Base-by-base conservation (phyloP, 805 yeast species). In the Hanseniaspora singularis region DNA sequence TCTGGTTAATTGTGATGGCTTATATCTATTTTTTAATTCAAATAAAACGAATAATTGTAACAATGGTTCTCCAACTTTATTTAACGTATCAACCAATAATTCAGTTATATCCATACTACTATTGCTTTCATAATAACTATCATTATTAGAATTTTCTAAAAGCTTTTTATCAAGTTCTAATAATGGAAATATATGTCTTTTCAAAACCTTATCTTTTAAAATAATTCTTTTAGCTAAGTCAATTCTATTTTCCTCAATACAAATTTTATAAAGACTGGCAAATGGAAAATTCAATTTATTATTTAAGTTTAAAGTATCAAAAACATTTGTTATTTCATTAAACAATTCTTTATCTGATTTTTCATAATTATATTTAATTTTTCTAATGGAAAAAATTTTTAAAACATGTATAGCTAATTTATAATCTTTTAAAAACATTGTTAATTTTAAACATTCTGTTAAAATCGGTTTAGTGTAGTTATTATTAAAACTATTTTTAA, bases 241-340 rank as follows among this genome's bases (percentile, higher is more conserved):
- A 10, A 72, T 59, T 23, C 97, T 68, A 1, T 97, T 97, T 61
- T 89, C 96, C 55, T 80, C 79, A 54, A 72, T 74, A 1, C 95
- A 92, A 15, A 74, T 69, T 8, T 68, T 65, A 0, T 85, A 77
- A 23, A 86, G 73, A 23, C 69, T 66, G 5, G 74, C 72, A 50
- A 75, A 78, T 0, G 87, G 69, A 16, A 79, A 70, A 3, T 70
- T 68, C 9, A 43, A n/a, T 24, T 36, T 37, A 4, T 62, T 57
- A 11, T 64, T 57, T 2, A 58, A 50, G 3, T 54, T 54, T 9
- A 56, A 39, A 4, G 50, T 52, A 10, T 37, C 43, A 41, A 48
- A 41, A 47, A 73, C 73, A 8, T 67, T 63, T 6, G 72, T 57
- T 0, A 89, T 66, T 0, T 64, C 54, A 19, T 66, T 57, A 36